Evolutionary conservation across 352 stramenopile genomes (phyloP).

Genomic region (Phytophthora agathidicida): DNA sequence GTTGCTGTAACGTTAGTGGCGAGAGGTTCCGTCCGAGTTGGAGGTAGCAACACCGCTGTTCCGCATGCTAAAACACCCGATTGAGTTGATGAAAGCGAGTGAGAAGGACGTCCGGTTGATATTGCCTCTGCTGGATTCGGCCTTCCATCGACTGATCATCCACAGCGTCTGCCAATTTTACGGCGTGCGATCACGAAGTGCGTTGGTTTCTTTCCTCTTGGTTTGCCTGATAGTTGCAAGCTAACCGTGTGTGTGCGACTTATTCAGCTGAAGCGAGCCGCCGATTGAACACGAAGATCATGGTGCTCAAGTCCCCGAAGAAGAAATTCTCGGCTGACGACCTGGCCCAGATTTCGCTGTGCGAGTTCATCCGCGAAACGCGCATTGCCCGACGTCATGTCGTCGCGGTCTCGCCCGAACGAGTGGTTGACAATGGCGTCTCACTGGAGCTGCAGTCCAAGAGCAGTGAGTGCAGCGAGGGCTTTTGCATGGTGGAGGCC

Average conservation of each 20-base stretch:
- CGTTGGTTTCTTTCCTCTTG: constrained; percentile 17
- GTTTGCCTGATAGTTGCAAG: background rate
- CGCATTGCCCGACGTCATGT: constrained; percentile 44
- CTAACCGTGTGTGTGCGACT: constrained; percentile 14
- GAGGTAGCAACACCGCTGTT: constrained; percentile 66
- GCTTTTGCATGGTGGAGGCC: constrained; percentile 75
- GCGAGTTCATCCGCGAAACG: constrained; percentile 80
- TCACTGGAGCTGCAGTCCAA: constrained; percentile 64
- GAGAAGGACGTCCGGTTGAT: constrained; percentile 77
- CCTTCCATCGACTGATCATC: constrained; percentile 88
- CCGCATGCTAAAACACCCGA: constrained; percentile 65
- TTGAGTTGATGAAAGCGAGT: constrained; percentile 58
- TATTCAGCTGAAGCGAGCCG: constrained; percentile 66
- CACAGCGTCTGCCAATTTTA: constrained; percentile 92
- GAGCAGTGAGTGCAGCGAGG: constrained; percentile 85
- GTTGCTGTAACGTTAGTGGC: constrained; percentile 75
- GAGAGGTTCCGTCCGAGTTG: constrained; percentile 73
- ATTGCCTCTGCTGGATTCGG: constrained; percentile 78
- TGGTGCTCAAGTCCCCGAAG: constrained; percentile 75
- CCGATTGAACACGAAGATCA: constrained; percentile 81
- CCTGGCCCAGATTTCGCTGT: constrained; percentile 66
- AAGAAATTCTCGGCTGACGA: constrained; percentile 54
- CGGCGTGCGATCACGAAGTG: constrained; percentile 82
- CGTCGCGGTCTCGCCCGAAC: constrained; percentile 22
- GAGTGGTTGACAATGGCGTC: constrained; percentile 26